Evolutionary conservation across 768 basidiomycete genomes (phyloP).

Genomic region (Boletus sp.): DNA sequence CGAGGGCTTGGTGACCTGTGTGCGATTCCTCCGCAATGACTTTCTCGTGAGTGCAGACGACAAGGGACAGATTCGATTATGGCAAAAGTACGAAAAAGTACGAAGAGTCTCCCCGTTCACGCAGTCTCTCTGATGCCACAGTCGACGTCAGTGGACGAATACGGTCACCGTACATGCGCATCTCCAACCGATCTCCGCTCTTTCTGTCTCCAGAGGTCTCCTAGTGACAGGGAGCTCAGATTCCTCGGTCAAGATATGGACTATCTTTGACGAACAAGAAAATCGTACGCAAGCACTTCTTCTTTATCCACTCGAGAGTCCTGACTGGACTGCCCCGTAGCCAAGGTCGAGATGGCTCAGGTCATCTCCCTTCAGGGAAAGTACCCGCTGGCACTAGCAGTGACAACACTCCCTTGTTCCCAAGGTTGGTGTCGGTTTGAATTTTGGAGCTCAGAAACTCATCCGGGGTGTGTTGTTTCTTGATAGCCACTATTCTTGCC

Average conservation of each 20-base stretch:
- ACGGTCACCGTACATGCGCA: constrained; percentile 55
- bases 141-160: constrained; percentile 52
- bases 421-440: constrained; percentile 44
- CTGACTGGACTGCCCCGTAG: constrained; percentile 22
- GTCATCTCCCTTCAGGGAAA: constrained; percentile 59
- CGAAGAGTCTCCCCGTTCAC: not conserved
- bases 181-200: constrained; percentile 60
- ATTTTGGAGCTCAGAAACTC: not conserved
- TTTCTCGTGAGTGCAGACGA: constrained; percentile 73
- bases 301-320: constrained; percentile 1
- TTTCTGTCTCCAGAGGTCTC: constrained; percentile 48
- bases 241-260: constrained; percentile 74
- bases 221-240: constrained; percentile 85
- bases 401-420: constrained; percentile 63
- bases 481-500: constrained; percentile 64
- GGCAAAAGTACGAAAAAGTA: constrained; percentile 43
- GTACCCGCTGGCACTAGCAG: constrained; percentile 70
- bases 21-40: constrained; percentile 58
- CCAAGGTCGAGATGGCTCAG: constrained; percentile 47
- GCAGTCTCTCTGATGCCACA: constrained; percentile 12
- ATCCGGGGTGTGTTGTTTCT: not conserved
- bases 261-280: constrained; percentile 30
- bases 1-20: constrained; percentile 66
- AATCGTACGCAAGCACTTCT: constrained; percentile 23
- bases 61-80: constrained; percentile 60